Evolutionary conservation across 1,139 yeast genomes (phyloP).

Genomic region (Pichia sp.): DNA sequence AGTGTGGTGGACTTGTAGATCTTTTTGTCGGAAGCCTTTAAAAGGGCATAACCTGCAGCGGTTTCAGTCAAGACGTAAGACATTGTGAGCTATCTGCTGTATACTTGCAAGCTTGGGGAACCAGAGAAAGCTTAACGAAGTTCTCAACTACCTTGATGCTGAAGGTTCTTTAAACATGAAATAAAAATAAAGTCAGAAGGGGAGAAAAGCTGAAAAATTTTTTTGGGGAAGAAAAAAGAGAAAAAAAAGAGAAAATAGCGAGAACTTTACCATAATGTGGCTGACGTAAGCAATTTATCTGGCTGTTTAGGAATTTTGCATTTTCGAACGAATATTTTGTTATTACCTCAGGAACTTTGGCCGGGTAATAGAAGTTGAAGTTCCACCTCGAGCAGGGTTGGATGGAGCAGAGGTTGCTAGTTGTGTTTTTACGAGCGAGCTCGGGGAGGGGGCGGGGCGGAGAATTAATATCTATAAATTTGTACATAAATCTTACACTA

Average conservation of each 20-base stretch:
- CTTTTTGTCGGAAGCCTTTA: slow-evolving; percentile 96
- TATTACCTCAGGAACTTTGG: no score
- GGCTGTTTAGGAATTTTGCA: no score
- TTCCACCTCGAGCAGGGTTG: no score
- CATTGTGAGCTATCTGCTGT: slow-evolving; percentile 40
- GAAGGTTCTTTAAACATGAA: neutral
- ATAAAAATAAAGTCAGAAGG: slow-evolving; percentile 2
- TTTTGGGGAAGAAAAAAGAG: neutral
- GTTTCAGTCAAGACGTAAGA: slow-evolving; percentile 96
- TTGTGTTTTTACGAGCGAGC: no score
- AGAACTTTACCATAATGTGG: neutral
- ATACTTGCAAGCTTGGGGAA: neutral
- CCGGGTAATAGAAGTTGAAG: no score
- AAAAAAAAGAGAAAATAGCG: neutral
- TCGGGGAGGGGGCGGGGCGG: no score
- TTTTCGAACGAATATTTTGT: no score
- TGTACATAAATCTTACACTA: neutral
- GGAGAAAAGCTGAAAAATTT: slow-evolving; percentile 3
- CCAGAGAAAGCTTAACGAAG: neutral
- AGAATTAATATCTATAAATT: neutral
- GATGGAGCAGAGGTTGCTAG: no score
- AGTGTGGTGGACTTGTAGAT: slow-evolving; percentile 78
- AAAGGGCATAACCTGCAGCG: slow-evolving; percentile 96
- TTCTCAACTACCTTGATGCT: neutral
- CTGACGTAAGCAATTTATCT: slow-evolving; percentile 1